Evolutionary conservation across 1,284 basidiomycete species (phyloP).

Genomic region (Melampsora occidentalis): DNA sequence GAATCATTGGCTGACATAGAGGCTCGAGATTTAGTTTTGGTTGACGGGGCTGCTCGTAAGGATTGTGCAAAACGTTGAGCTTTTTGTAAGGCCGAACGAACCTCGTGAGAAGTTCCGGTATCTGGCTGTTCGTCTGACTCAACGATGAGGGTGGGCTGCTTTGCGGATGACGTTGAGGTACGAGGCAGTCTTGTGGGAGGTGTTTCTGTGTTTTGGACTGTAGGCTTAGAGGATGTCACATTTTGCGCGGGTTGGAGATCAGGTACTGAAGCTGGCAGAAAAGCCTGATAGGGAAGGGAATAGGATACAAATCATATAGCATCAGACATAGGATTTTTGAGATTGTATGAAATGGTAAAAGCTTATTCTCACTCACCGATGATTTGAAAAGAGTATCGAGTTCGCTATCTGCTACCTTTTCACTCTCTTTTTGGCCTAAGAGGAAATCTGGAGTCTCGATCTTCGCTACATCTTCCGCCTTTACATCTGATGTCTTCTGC

Average conservation of each 20-base stretch:
- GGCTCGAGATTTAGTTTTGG: background rate
- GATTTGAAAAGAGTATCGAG: constrained; percentile 13
- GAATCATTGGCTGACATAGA: background rate
- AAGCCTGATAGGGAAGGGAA: background rate
- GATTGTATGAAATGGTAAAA: background rate
- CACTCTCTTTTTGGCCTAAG: too few species aligned
- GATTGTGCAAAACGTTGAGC: constrained; percentile 1
- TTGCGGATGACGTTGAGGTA: too few species aligned
- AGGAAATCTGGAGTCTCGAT: too few species aligned
- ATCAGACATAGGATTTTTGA: constrained; percentile 2
- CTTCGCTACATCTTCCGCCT: too few species aligned
- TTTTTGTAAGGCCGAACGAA: background rate
- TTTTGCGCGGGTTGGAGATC: background rate
- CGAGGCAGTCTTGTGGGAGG: too few species aligned
- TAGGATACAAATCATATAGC: background rate
- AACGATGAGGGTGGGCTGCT: too few species aligned
- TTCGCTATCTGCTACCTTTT: background rate
- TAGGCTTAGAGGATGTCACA: too few species aligned
- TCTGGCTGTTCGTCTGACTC: too few species aligned
- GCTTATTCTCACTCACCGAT: background rate
- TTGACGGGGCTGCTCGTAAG: background rate
- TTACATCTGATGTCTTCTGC: too few species aligned
- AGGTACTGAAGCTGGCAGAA: constrained; percentile 1
- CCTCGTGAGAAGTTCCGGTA: background rate
- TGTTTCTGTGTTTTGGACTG: too few species aligned